Evolutionary conservation across 257 asterid genomes (phyloP), one percentile per base, ranked within the genome.

Genomic region (Gentiana dahurica): DNA sequence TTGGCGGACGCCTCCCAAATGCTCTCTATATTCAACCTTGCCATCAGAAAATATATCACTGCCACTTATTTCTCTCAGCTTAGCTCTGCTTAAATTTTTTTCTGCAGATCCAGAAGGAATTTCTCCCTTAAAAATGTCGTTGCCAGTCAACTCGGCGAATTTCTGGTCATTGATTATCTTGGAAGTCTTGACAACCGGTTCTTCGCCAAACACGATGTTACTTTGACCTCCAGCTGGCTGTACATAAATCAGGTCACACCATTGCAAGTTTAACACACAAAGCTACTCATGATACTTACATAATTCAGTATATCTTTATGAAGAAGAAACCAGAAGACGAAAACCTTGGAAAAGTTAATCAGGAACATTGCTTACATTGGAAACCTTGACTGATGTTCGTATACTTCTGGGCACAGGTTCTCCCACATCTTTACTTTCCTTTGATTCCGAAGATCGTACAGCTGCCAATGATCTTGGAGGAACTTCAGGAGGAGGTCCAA

Each of bases 201-300:
- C 91, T 4, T 84, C 96, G 4, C 95, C 95, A 54, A 81, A 89
- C 53, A 80, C 39, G 46, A 89, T 86, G 68, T 75, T 89, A 61
- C 95, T 89, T 51, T 86, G 95, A 49, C 94, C 97, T 54, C 95
- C 95, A 32, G 97, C 94, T 55, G 95, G 97, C 97, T 89, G 76
- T 58, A 71, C 9, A 4, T 41, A 41, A 2, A 10, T 41, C 46
- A 41, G 46, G 46, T 4, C 46, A 41, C 44, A 8, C 44, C 44
- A 39, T 4, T 39, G 44, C 44, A 39, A 51, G 39, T 51, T 36
- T 24, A 6, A 7, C 8, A 34, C 0, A 8, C 7, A n/a, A 1
- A 53, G 8, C 54, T 6, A 32, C n/a, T 38, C 6, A 38, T 6
- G 1, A 9, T 41, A 10, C 46, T 10, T 2, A 41, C 46, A 41